Evolutionary conservation across 2,329 filamentous ascomycete species (phyloP), one percentile per base, ranked within the genome.

Genomic region (Chalaropsis thielavioides): DNA sequence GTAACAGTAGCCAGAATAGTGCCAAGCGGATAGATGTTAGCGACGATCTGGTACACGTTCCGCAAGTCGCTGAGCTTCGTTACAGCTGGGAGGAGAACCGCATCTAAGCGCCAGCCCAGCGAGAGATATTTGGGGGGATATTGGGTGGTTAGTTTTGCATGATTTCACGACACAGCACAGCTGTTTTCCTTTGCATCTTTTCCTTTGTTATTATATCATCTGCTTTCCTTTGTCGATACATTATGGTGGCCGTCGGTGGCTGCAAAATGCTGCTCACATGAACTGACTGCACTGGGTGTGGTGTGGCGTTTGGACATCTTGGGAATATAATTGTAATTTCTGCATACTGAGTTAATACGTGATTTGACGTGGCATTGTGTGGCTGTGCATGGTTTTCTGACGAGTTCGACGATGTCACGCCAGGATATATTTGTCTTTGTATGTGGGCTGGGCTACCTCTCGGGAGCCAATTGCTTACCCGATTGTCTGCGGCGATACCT

Each of bases 81-180:
- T 82, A 80, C 64, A 81, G 80, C 68, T 82, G 79, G 79, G 80
- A 81, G 68, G 73, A 77, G 17, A 17, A 19, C 61, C 61, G 54
- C 27, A 58, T 58, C 17, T 58, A 58, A 17, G n/a, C 40, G 41
- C 10, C 8, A 15, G 17, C 43, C 3, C 31, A 35, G 19, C 10
- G 17, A 5, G n/a, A n/a, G n/a, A n/a, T n/a, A 56, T n/a, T 49
- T 31, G 31, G 43, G 38, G 17, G 38, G 22, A 24, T 19, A 15
- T 35, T 35, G 41, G 35, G 24, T 17, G 43, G 41, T 8, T 62
- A 17, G 8, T 40, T 43, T 63, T 63, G 62, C 40, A 63, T 38
- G 62, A 63, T 63, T 54, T 56, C 58, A 63, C 62, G 62, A 63
- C 38, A 63, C 49, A 56, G 35, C 31, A 41, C 22, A 10, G 38